Conservation (phyloP, 2,329 filamentous ascomycete genomes). For the Amauroascus niger region DNA sequence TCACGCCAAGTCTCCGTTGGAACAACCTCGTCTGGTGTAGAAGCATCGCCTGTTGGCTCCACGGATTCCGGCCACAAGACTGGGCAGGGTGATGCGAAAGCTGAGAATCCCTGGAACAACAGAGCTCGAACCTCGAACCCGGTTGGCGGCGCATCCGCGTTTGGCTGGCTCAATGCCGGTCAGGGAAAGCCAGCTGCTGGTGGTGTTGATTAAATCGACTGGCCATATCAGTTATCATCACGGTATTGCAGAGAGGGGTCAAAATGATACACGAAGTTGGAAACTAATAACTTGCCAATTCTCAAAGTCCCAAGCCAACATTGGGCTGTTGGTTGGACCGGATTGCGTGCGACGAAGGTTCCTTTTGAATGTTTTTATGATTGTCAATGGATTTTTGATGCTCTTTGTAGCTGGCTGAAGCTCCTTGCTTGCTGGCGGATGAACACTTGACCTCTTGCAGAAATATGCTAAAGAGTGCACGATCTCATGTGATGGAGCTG, state of each 20-base stretch:
- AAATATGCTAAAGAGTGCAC: neutral
- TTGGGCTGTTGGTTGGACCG: neutral
- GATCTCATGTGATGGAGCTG: neutral
- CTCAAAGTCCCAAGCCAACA: neutral
- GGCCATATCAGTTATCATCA: neutral
- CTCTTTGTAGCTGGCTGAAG: neutral
- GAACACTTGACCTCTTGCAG: neutral
- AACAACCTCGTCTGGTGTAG: neutral
- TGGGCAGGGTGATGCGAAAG: neutral
- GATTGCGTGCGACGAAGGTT: neutral
- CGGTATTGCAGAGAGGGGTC: neutral
- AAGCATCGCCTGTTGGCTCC: neutral
- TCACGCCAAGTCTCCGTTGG: constrained; percentile 13
- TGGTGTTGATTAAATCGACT: neutral
- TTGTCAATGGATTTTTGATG: neutral
- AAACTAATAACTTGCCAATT: too few species aligned
- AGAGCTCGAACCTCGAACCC: constrained; percentile 63
- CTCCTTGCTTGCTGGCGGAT: neutral
- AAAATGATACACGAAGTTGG: neutral
- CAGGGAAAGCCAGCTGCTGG: constrained; percentile 2
- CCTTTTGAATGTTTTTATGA: neutral
- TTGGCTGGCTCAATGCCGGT: constrained; percentile 16
- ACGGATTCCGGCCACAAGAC: neutral
- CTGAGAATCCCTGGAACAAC: constrained; percentile 25
- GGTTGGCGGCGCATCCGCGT: constrained; percentile 18